phyloP scores from a whole-genome alignment of 306 rosid genomes.

The Lagenaria siceraria region DNA sequence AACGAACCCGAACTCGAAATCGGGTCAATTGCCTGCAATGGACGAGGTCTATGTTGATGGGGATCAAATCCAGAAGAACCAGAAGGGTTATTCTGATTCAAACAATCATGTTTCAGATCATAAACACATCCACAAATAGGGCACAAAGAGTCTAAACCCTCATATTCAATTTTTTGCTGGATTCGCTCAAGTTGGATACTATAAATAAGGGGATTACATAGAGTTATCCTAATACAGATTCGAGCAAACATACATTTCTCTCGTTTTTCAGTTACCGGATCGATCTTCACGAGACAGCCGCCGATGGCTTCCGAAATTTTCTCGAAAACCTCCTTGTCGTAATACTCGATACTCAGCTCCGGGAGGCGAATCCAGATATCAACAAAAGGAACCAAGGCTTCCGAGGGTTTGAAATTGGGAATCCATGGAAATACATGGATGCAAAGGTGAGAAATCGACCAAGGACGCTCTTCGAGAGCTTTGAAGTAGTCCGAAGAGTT shows the following conservation, averaged over 20 bases:
- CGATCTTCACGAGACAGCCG: not conserved
- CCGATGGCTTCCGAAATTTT: not conserved
- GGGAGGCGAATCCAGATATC: not conserved
- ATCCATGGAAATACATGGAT: not conserved
- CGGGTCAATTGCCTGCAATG: not conserved
- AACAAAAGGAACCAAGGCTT: not conserved
- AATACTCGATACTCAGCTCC: not conserved
- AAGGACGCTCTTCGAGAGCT: not conserved
- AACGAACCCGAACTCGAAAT: not conserved
- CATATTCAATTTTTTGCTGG: not conserved
- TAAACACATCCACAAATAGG: not conserved
- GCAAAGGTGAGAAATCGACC: not conserved
- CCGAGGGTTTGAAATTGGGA: constrained; percentile 1
- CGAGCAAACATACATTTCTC: not conserved
- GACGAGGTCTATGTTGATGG: not conserved
- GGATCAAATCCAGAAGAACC: not conserved
- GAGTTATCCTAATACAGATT: not conserved
- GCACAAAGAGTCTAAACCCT: not conserved
- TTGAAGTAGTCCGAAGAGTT: not conserved
- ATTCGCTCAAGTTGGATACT: not conserved
- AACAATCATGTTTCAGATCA: not conserved
- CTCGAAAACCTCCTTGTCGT: not conserved
- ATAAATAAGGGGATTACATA: not conserved
- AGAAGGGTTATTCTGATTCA: not conserved
- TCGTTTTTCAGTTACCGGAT: not conserved